Percentiles rank a stretch among this genome's conserved stretches.
These are phyloP conservation scores for Xylaria polymorpha DNA, from an alignment of 2,329 filamentous ascomycete species.

Conservation along the genomic window DNA sequence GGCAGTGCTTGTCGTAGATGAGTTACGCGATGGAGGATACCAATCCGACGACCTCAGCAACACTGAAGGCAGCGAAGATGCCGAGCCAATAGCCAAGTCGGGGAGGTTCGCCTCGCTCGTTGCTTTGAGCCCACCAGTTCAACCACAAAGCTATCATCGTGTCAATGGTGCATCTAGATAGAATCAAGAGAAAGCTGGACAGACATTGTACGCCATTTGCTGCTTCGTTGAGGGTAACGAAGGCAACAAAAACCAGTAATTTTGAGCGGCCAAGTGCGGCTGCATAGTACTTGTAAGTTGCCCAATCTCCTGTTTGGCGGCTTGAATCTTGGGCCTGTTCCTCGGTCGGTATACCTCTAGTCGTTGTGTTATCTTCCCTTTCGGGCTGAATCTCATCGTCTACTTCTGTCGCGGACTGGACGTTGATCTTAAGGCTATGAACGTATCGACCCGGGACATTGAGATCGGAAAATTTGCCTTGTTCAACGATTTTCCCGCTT, in stretches of 20 bases:
- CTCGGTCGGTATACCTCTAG: background rate
- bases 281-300: slow-evolving; percentile 33
- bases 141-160: slow-evolving; percentile 29
- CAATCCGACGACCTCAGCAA: slow-evolving; percentile 24
- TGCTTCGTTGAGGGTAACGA: slow-evolving; percentile 21
- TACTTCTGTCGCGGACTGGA: background rate
- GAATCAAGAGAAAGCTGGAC: background rate
- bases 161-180: background rate
- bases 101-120: slow-evolving; percentile 27
- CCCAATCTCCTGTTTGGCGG: slow-evolving; percentile 34
- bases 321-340: slow-evolving; percentile 12
- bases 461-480: slow-evolving; percentile 56
- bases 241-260: slow-evolving; percentile 22
- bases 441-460: slow-evolving; percentile 45
- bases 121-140: slow-evolving; percentile 37
- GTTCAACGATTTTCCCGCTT: slow-evolving; percentile 56
- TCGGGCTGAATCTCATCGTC: background rate
- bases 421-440: slow-evolving; percentile 28
- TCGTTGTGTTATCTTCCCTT: background rate
- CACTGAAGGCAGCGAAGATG: slow-evolving; percentile 29
- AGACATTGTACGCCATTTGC: slow-evolving; percentile 28
- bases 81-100: slow-evolving; percentile 35
- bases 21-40: slow-evolving; percentile 25
- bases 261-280: slow-evolving; percentile 23
- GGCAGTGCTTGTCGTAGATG: background rate